Conservation (phyloP, 1,284 basidiomycete genomes). For the Psilocybe mexicana region DNA sequence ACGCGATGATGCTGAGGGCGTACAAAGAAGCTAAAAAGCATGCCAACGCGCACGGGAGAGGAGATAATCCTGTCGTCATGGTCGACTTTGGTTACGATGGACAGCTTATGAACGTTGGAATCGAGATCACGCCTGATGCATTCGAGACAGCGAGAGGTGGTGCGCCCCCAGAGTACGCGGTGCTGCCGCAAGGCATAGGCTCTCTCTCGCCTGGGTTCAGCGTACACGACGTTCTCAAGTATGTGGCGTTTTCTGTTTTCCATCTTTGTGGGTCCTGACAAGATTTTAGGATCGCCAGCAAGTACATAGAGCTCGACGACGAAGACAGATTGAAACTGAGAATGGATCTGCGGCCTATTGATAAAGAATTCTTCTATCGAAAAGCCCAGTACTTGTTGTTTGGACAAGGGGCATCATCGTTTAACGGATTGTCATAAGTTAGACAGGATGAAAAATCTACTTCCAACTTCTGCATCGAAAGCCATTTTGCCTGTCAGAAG, state of each 20-base stretch:
- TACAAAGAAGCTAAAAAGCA: constrained; percentile 7
- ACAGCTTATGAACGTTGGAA: neutral
- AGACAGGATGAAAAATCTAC: too few species aligned
- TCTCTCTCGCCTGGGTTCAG: neutral
- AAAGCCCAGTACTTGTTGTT: neutral
- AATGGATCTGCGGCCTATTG: constrained; percentile 1
- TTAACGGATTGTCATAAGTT: neutral
- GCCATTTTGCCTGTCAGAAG: too few species aligned
- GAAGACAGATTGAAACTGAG: constrained; percentile 6
- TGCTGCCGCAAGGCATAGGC: neutral
- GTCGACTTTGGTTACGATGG: constrained; percentile 10
- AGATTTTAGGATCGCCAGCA: neutral
- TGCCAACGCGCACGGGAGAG: constrained; percentile 1
- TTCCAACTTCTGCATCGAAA: too few species aligned
- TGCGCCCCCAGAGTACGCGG: neutral
- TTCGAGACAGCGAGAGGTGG: constrained; percentile 6
- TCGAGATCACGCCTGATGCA: constrained; percentile 12
- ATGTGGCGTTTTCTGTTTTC: neutral
- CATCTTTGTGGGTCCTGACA: neutral
- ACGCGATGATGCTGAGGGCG: neutral
- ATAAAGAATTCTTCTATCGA: constrained; percentile 1
- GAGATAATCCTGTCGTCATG: constrained; percentile 7
- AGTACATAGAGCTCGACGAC: constrained; percentile 1
- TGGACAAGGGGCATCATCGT: neutral
- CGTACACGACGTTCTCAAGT: neutral